These are phyloP conservation scores for Ceratocystis harringtonii DNA, from an alignment of 2,329 filamentous ascomycete species.

Conservation along the genomic window DNA sequence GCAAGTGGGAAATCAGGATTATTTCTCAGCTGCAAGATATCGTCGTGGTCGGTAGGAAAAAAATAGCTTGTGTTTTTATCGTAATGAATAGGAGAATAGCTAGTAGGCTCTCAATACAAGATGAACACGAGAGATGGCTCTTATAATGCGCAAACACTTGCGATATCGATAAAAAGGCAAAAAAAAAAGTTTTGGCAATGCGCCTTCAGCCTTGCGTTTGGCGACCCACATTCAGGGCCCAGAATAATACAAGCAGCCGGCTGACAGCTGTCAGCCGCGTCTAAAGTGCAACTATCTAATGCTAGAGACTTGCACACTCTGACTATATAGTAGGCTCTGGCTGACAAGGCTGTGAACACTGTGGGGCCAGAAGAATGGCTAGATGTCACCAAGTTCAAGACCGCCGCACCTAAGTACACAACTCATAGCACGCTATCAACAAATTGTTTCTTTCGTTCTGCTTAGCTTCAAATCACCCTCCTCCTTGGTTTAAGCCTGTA, in stretches of 20 bases:
- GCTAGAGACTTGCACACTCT: not conserved
- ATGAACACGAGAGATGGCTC: not conserved
- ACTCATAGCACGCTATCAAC: not conserved
- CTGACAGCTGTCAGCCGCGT: not conserved
- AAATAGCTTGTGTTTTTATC: too few relatives aligned
- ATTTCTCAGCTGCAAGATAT: too few relatives aligned
- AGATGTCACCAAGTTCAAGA: too few relatives aligned
- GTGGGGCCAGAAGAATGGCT: too few relatives aligned
- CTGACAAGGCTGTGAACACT: not conserved
- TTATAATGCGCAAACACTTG: not conserved
- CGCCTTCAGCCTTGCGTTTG: slow-evolving; percentile 11
- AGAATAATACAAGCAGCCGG: not conserved
- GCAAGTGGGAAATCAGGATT: too few relatives aligned
- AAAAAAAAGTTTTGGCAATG: slow-evolving; percentile 15
- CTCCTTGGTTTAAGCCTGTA: not conserved
- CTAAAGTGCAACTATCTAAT: not conserved
- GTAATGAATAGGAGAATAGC: too few relatives aligned
- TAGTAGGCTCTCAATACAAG: too few relatives aligned
- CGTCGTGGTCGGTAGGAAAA: too few relatives aligned
- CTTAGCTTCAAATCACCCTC: too few relatives aligned
- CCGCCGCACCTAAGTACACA: too few relatives aligned
- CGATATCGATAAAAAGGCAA: slow-evolving; percentile 12
- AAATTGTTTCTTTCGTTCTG: not conserved
- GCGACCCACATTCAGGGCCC: slow-evolving; percentile 5
- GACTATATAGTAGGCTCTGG: not conserved